Evolutionary conservation across 1,139 yeast species (phyloP).

Genomic region (Magnusiomyces sp.): DNA sequence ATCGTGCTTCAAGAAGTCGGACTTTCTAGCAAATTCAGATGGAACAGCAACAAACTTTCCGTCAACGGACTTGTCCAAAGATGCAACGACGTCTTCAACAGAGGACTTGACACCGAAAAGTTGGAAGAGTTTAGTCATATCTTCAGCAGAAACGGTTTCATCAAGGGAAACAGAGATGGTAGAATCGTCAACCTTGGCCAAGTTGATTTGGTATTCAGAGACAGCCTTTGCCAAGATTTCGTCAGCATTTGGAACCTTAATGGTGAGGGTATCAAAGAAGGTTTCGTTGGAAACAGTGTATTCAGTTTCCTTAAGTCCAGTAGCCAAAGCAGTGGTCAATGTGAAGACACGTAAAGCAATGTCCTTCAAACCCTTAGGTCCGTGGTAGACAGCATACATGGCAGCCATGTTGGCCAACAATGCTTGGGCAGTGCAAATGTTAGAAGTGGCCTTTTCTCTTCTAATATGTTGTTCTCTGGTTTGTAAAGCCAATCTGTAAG

Average conservation of each 20-base stretch:
- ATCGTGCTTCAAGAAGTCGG: constrained; percentile 59
- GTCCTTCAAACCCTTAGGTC: constrained; percentile 76
- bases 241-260: constrained; percentile 49
- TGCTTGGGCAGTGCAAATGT: constrained; percentile 97
- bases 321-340: constrained; percentile 46
- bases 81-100: constrained; percentile 13
- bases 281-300: constrained; percentile 49
- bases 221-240: constrained; percentile 52
- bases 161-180: constrained; percentile 73
- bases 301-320: constrained; percentile 26
- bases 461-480: constrained; percentile 97
- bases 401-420: constrained; percentile 91
- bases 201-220: constrained; percentile 55
- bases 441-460: constrained; percentile 95
- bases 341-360: constrained; percentile 78
- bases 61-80: constrained; percentile 10
- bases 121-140: constrained; percentile 48
- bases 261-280: constrained; percentile 86
- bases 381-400: constrained; percentile 94
- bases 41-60: constrained; percentile 36
- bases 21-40: constrained; percentile 44
- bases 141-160: constrained; percentile 68
- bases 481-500: constrained; percentile 86
- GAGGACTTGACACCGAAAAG: constrained; percentile 34
- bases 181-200: constrained; percentile 56